A percentile compares a stretch with the other conserved stretches of the same genome.
These are phyloP conservation scores for Cladobotryum protrusum DNA, from an alignment of 2,329 filamentous ascomycete species.

Conservation along the genomic window DNA sequence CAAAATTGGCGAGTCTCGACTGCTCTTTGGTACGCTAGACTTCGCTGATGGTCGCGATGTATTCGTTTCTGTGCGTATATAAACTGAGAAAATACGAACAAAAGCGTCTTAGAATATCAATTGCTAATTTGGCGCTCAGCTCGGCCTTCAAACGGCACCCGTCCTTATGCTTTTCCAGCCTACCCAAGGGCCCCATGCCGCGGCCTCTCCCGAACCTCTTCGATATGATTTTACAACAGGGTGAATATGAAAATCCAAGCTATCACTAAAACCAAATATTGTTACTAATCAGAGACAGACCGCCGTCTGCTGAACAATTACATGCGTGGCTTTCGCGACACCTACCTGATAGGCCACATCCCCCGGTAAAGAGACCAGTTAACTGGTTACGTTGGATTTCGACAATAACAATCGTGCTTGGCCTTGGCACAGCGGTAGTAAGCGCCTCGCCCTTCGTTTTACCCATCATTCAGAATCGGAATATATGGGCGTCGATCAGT, in stretches of 20 bases:
- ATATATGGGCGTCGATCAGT: conserved; percentile 86
- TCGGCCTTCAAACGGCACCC: conserved; percentile 89
- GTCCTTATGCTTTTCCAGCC: conserved; percentile 84
- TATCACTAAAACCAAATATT: neutral
- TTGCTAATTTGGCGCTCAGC: conserved; percentile 42
- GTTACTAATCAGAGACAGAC: conserved; percentile 38
- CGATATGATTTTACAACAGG: conserved; percentile 81
- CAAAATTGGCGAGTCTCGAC: conserved; percentile 61
- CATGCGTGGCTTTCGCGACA: conserved; percentile 74
- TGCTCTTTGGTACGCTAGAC: conserved; percentile 81
- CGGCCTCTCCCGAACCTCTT: conserved; percentile 58
- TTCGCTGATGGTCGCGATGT: conserved; percentile 77
- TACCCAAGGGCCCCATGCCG: conserved; percentile 74
- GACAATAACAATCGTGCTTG: conserved; percentile 62
- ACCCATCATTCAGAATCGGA: conserved; percentile 81
- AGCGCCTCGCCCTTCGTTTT: conserved; percentile 73
- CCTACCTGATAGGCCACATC: conserved; percentile 71
- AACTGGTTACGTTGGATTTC: conserved; percentile 76
- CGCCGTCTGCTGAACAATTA: conserved; percentile 68
- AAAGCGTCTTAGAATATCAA: neutral
- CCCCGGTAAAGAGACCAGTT: conserved; percentile 72
- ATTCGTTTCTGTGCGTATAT: conserved; percentile 70
- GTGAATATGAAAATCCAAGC: conserved; percentile 42
- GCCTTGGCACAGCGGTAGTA: conserved; percentile 59
- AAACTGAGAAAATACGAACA: neutral